These are phyloP conservation scores for Hirsutella minnesotensis DNA, from an alignment of 2,329 filamentous ascomycete species.

Conservation along the genomic window DNA sequence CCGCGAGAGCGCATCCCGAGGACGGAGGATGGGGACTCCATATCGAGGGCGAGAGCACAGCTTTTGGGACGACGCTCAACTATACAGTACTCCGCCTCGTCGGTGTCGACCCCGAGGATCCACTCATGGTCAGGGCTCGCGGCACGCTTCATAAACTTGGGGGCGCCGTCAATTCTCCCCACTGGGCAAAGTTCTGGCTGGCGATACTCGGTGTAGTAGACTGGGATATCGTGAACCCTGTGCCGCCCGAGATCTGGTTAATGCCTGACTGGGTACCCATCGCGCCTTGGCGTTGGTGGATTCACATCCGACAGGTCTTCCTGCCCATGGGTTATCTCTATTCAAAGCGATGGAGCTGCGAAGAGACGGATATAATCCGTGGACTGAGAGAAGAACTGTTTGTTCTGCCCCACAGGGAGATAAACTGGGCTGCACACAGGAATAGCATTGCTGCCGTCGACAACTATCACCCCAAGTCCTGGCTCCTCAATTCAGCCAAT, in stretches of 20 bases:
- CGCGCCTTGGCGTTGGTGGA: slow-evolving; percentile 92
- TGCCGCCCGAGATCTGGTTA: slow-evolving; percentile 88
- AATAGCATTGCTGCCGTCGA: slow-evolving; percentile 72
- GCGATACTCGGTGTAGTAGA: slow-evolving; percentile 68
- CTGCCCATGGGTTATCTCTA: slow-evolving; percentile 84
- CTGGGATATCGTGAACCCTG: slow-evolving; percentile 91
- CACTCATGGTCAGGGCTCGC: slow-evolving; percentile 75
- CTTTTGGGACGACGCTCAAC: slow-evolving; percentile 83
- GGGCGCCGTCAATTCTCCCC: slow-evolving; percentile 71
- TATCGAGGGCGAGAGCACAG: slow-evolving; percentile 84
- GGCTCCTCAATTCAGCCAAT: slow-evolving; percentile 68
- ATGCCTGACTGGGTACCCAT: slow-evolving; percentile 84
- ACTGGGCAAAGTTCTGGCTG: slow-evolving; percentile 98
- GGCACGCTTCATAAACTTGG: slow-evolving; percentile 74
- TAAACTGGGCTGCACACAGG: slow-evolving; percentile 66
- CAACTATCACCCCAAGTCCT: slow-evolving; percentile 89
- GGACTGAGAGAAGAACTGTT: slow-evolving; percentile 74
- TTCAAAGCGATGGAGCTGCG: slow-evolving; percentile 69
- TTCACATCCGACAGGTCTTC: slow-evolving; percentile 96
- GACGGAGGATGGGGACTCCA: slow-evolving; percentile 98
- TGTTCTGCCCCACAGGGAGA: slow-evolving; percentile 61
- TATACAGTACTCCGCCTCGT: slow-evolving; percentile 73
- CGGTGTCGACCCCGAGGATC: slow-evolving; percentile 73
- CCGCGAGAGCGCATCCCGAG: slow-evolving; percentile 69
- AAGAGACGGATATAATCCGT: slow-evolving; percentile 61